phyloP scores from a whole-genome alignment of 345 rosid species.

The Gossypium longicalyx region DNA sequence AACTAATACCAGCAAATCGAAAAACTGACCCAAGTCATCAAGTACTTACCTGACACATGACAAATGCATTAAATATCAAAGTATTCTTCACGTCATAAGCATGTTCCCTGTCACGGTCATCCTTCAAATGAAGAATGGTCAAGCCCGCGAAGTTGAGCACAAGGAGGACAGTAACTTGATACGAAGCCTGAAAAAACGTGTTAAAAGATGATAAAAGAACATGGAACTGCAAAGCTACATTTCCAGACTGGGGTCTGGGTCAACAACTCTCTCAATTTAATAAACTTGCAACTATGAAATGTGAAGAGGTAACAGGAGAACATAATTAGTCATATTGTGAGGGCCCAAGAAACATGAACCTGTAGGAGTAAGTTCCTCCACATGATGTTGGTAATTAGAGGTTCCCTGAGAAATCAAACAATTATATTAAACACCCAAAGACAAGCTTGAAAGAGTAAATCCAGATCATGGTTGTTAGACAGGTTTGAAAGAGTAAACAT shows the following conservation, averaged over 20 bases:
- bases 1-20: neutral
- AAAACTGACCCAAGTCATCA: neutral
- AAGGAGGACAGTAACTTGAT: constrained; percentile 83
- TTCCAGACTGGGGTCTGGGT: neutral
- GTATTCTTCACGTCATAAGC: constrained; percentile 74
- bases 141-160: constrained; percentile 72
- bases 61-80: constrained; percentile 87
- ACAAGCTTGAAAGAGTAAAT: neutral
- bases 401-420: constrained; percentile 57
- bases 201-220: neutral
- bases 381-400: constrained; percentile 93
- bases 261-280: neutral
- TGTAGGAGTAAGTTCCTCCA: constrained; percentile 92
- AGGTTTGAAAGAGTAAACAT: neutral
- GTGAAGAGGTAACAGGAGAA: neutral
- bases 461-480: neutral
- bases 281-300: neutral
- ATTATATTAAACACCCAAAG: neutral
- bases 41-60: constrained; percentile 73
- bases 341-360: constrained; percentile 37
- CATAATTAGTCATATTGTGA: neutral
- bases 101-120: constrained; percentile 32
- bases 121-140: constrained; percentile 47
- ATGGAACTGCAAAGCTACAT: neutral
- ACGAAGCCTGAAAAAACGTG: constrained; percentile 50